Evolutionary conservation across 2,329 filamentous ascomycete genomes (phyloP), one percentile per base, ranked within the genome.

Genomic region (Juglanconis juglandina): DNA sequence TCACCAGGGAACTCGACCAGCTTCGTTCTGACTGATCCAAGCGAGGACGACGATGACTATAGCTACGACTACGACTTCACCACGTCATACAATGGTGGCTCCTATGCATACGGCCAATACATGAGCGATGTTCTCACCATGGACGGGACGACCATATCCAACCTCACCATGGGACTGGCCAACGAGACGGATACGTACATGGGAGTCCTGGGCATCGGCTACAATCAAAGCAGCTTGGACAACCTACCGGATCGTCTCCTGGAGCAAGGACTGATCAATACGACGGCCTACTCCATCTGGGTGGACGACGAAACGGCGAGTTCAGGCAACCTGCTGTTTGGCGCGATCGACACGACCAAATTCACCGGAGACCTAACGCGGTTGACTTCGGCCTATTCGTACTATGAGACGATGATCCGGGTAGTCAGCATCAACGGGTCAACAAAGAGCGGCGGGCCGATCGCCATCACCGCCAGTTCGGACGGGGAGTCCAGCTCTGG

Each of bases 251-350:
- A 72, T 58, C 67, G 66, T 30, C 58, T 72, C 41, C 63, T 71
- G 14, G 61, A 63, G 9, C 55, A 62, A 3, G 69, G 68, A 24
- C 64, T 68, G 37, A 70, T 71, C 60, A 65, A 66, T 47, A 68
- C 65, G 14, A 66, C 65, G 13, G 68, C 69, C 14, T 73, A 70
- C 62, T 72, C 71, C 61, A 68, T 73, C 60, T 73, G 71, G 70
- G 65, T 73, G 13, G 67, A 73, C 59, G 62, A 68, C 47, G 59
- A 65, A 14, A 55, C 67, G 7, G 71, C 65, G 8, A 55, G 51
- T 7, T 68, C 70, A 1, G 71, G 71, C 9, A 65, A 64, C 24
- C 53, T 73, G n/a, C 64, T 73, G 30, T 68, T 73, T 17, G 71
- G 71, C 24, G 71, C 71, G 49, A 55, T 73, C 61, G 71, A 73